Base-by-base conservation (phyloP, 495 filamentous ascomycete genomes). In the Aspergillus sparsus region DNA sequence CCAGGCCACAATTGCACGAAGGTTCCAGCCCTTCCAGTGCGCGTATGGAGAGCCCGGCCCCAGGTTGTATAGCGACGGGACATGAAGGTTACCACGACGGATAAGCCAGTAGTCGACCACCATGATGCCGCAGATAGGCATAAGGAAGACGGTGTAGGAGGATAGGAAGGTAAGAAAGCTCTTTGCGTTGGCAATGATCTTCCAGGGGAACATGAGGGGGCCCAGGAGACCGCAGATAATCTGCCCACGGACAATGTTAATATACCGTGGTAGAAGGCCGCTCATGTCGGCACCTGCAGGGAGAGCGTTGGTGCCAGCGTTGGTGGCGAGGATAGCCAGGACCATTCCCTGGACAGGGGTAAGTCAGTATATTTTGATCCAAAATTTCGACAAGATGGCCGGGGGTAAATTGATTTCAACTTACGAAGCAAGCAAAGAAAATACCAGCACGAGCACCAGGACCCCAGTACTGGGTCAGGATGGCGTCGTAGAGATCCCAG, bases 211-310 rank as follows among this genome's bases (percentile, higher is more conserved):
- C 73, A 74, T 79, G 73, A 56, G 76, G 77, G 1, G 73, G 76
- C 2, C 51, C 15, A 80, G 73, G 42, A 85, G 61, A 11, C 77
- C 77, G 27, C 77, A 75, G 54, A 85, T 65, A 41, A 85, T 66
- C 49, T 80, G 78, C 10, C 83, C 83, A 9, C 83, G 76, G 21
- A 69, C 70, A 62, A 86, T 85, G 67, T 85, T 83, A 69, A 85
- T 70, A 54, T 78, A 86, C 50, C 76, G 75, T 21, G 83, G 83
- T 37, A 75, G 74, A 0, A 86, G 71, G 33, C 72, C 75, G 16
- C 71, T 75, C 33, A 84, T 64, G 57, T 86, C 83, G 63, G 83
- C 82, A 39, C 82, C 80, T 34, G 72, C 78, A n/a, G 76, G 79
- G 44, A 84, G 76, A 35, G 77, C 74, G 61, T 86, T 86, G 37